These are phyloP conservation scores for Exophiala phaeomuriformis DNA, from an alignment of 2,329 filamentous ascomycete species.

Conservation along the genomic window DNA sequence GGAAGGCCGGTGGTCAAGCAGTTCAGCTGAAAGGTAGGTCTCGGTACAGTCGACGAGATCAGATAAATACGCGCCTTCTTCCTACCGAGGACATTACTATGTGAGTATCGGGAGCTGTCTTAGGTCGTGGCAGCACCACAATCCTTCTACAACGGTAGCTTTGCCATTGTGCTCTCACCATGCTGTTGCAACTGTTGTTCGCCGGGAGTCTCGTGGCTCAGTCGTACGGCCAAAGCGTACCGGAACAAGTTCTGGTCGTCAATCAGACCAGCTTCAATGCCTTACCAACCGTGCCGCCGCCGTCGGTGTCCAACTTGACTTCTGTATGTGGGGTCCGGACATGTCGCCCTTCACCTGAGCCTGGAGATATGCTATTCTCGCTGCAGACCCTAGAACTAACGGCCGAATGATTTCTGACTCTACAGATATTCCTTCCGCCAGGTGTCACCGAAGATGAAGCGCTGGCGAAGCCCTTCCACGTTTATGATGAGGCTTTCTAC, in stretches of 20 bases:
- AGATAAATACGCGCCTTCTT: not conserved
- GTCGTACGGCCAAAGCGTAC: conserved; percentile 20
- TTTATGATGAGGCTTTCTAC: conserved; percentile 48
- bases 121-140: not conserved
- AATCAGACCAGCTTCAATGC: conserved; percentile 42
- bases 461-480: conserved; percentile 34
- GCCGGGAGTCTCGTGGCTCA: conserved; percentile 1
- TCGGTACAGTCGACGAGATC: not conserved
- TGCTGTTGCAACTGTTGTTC: conserved; percentile 12
- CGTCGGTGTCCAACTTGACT: conserved; percentile 29
- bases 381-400: not conserved
- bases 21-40: not conserved
- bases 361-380: not conserved
- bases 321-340: conserved; percentile 29
- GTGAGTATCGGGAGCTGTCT: not conserved
- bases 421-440: conserved; percentile 40
- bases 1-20: not conserved
- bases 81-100: no score
- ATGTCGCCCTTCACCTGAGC: not conserved
- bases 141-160: not conserved
- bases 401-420: not conserved
- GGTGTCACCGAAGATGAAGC: conserved; percentile 36
- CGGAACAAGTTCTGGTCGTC: conserved; percentile 39
- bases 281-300: conserved; percentile 36
- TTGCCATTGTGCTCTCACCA: conserved; percentile 1